Base-by-base conservation (phyloP, 768 basidiomycete species). In the Trichaptum fuscoviolaceum region DNA sequence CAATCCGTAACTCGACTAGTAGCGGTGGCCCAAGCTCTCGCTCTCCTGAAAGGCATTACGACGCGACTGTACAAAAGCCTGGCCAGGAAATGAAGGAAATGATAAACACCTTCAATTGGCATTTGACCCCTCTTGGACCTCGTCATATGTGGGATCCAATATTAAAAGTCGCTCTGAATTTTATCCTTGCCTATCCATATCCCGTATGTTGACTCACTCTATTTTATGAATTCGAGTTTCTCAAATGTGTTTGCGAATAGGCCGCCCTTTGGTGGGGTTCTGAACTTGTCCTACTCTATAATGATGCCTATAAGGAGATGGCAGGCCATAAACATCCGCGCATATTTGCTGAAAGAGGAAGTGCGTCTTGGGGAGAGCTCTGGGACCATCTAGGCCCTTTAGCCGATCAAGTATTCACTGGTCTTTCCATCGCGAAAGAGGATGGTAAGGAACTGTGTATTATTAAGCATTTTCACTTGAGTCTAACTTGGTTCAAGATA, bases 361-460 rank as follows among this genome's bases (percentile, higher is more conserved):
- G 59, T 23, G 68, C 67, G 36, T 72, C 72, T 20, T 73, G 72
- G 72, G 70, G 66, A 20, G 72, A 73, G 62, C 34, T 73, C 1
- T 73, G 72, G 72, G 72, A 73, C n/a, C 35, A 57, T 30, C 58
- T 73, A 36, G 72, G 72, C 0, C 72, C 72, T 3, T 26, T 69
- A 1, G 61, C 63, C 1, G 67, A 68, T 8, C 9, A 26, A 35
- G 71, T 71, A 24, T 30, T 73, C 26, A 62, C 67, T 34, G 69
- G 70, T 60, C 62, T 69, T 42, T 62, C 69, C 24, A 67, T 71
- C 12, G 69, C 67, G 1, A 67, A 69, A 35, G 26, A 66, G 30
- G 72, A 73, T 67, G 72, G 71, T 71, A 30, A 65, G 70, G 18
- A 10, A 6, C 8, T 25, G 9, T 25, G 9, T 25, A n/a, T 2